phyloP scores from a whole-genome alignment of 352 stramenopile genomes.

The Pythium utonaiense region DNA sequence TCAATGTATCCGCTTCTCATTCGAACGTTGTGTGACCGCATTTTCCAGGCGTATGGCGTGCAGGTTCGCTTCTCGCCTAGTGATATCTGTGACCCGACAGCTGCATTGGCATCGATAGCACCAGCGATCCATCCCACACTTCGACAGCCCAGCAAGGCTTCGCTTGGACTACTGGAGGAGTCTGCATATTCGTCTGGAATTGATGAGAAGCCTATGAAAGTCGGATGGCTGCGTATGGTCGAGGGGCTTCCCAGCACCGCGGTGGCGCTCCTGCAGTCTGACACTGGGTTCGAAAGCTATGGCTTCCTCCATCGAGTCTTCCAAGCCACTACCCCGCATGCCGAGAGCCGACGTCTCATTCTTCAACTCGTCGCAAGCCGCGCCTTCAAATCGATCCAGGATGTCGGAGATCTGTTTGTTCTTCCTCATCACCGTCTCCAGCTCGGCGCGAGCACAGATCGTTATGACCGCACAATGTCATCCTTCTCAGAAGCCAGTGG shows the following conservation, averaged over 20 bases:
- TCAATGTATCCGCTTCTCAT: conserved; percentile 15
- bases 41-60: conserved; percentile 20
- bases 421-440: conserved; percentile 14
- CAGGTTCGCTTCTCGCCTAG: conserved; percentile 8
- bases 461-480: background rate
- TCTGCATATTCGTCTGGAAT: background rate
- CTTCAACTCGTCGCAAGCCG: conserved; percentile 3
- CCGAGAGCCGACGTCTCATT: background rate
- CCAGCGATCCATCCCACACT: background rate
- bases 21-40: conserved; percentile 8
- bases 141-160: background rate
- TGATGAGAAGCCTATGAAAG: background rate
- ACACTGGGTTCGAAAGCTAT: background rate
- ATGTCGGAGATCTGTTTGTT: conserved; percentile 14
- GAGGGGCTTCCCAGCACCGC: background rate
- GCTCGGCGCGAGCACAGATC: background rate
- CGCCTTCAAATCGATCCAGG: background rate
- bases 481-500: background rate
- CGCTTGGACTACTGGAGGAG: background rate
- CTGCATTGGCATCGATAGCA: background rate
- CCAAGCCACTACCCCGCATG: background rate
- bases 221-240: background rate
- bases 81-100: background rate
- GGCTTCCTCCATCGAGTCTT: background rate
- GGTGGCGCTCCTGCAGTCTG: background rate